These are phyloP conservation scores for Pulveroboletus sp. DNA, from an alignment of 768 basidiomycete species.

Conservation along the genomic window DNA sequence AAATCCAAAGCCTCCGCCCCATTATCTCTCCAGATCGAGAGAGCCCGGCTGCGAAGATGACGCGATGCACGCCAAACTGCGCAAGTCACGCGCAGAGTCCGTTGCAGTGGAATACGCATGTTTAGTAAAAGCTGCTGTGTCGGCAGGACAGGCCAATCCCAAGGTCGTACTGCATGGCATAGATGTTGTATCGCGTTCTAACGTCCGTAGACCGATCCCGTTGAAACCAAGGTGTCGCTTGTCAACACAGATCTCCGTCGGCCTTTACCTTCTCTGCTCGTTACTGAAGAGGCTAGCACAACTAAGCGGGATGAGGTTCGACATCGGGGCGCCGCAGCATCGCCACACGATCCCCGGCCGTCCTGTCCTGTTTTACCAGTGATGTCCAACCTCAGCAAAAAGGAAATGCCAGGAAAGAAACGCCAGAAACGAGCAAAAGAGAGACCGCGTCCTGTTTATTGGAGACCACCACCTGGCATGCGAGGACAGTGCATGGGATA, in stretches of 20 bases:
- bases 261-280: slow-evolving; percentile 18
- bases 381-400: slow-evolving; percentile 1
- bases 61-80: slow-evolving; percentile 39
- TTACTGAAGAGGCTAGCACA: slow-evolving; percentile 20
- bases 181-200: neutral
- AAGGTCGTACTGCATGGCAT: slow-evolving; percentile 14
- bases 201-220: slow-evolving; percentile 7
- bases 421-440: slow-evolving; percentile 12
- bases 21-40: slow-evolving; percentile 34
- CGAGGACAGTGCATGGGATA: slow-evolving; percentile 30
- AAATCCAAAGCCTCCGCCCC: slow-evolving; percentile 37
- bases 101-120: slow-evolving; percentile 39
- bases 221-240: slow-evolving; percentile 12
- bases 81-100: slow-evolving; percentile 37
- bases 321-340: slow-evolving; percentile 1
- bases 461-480: slow-evolving; percentile 23
- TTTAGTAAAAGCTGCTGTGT: slow-evolving; percentile 20
- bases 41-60: slow-evolving; percentile 53
- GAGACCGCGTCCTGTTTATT: slow-evolving; percentile 25
- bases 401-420: slow-evolving; percentile 1
- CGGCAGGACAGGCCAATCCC: slow-evolving; percentile 11
- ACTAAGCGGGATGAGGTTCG: neutral
- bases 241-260: neutral
- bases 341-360: slow-evolving; percentile 23
- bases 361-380: slow-evolving; percentile 19